phyloP scores from a whole-genome alignment of 73 alveolate species.

The Paramecium sonneborni region DNA sequence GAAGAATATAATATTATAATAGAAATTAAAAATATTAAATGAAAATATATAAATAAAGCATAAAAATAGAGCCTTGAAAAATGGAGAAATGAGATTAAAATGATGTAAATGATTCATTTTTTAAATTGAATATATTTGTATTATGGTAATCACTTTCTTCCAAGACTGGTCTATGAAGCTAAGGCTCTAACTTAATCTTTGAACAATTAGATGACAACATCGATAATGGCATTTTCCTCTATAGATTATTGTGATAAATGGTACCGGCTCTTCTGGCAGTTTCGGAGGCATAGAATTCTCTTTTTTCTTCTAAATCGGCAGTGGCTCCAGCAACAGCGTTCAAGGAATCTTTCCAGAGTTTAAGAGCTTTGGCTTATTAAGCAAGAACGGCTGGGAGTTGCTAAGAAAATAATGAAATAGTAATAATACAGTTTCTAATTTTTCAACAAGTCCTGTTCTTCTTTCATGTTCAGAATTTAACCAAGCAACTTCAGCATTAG shows the following conservation, averaged over 20 bases:
- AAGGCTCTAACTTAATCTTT: conserved; percentile 58
- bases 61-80: too few species aligned
- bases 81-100: not conserved
- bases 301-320: conserved; percentile 46
- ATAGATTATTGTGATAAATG: not conserved
- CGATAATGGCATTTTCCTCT: conserved; percentile 59
- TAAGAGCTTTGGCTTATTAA: conserved; percentile 49
- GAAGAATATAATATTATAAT: too few species aligned
- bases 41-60: too few species aligned
- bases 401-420: not conserved
- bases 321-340: conserved; percentile 63
- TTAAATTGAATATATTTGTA: conserved; percentile 20
- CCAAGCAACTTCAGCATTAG: conserved; percentile 56
- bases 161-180: conserved; percentile 45
- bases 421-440: conserved; percentile 38
- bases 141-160: conserved; percentile 23
- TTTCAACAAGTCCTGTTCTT: conserved; percentile 23
- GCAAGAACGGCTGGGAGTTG: conserved; percentile 55
- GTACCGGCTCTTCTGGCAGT: conserved; percentile 50
- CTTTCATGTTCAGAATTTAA: conserved; percentile 19
- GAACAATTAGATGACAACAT: conserved; percentile 46
- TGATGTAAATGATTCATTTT: not conserved
- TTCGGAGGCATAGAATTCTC: conserved; percentile 59
- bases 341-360: conserved; percentile 46
- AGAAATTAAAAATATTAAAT: too few species aligned